Percentiles rank a stretch among this genome's conserved stretches.
These are phyloP conservation scores for Cladosporium sp. DNA, from an alignment of 2,329 filamentous ascomycete genomes.

Conservation along the genomic window DNA sequence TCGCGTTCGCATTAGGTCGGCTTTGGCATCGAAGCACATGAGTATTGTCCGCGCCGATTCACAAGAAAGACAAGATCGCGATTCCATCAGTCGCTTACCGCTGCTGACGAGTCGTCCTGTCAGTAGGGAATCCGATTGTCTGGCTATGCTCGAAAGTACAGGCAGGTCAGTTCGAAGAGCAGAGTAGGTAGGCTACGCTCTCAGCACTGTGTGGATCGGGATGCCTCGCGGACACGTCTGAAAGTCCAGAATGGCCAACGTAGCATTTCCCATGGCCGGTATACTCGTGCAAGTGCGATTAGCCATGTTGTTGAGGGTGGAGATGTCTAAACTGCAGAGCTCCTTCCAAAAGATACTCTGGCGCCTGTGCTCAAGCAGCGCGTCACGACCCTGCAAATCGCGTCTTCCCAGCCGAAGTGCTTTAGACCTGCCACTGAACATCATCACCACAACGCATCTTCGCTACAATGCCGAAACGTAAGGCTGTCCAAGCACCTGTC, in stretches of 20 bases:
- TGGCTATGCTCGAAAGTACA: background rate
- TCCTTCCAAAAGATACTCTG: background rate
- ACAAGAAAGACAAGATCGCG: background rate
- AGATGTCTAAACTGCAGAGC: background rate
- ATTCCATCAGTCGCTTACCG: background rate
- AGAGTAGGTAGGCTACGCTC: background rate
- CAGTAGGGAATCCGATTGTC: background rate
- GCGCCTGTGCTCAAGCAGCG: background rate
- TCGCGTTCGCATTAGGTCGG: background rate
- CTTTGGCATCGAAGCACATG: background rate
- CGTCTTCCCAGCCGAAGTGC: conserved; percentile 5
- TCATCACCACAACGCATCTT: background rate
- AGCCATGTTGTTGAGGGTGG: background rate
- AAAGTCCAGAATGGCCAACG: background rate
- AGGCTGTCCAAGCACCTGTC: conserved; percentile 20
- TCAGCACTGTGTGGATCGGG: background rate
- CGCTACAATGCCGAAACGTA: conserved; percentile 34
- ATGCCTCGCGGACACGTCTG: background rate
- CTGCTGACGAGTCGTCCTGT: background rate
- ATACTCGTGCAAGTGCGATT: background rate
- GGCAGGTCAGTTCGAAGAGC: background rate
- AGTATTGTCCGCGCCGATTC: background rate
- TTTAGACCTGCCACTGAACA: background rate
- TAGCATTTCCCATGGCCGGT: too few species aligned
- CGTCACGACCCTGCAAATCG: conserved; percentile 6